A percentile compares a stretch with the other conserved stretches of the same genome.
Conservation (phyloP, 1,284 basidiomycete species). For the Cryptococcus hybrid region DNA sequence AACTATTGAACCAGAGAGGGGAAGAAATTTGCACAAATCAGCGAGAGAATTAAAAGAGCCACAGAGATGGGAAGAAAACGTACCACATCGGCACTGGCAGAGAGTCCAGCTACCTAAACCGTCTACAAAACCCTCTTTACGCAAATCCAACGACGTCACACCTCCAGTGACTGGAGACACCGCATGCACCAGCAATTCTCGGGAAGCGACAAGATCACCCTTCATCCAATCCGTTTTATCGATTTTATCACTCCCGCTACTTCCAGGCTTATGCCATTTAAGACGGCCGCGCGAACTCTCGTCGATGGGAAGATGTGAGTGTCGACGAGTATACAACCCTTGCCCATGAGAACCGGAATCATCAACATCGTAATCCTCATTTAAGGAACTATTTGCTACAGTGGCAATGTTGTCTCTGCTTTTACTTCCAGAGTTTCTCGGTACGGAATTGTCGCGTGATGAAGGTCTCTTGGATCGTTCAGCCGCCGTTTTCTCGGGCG, state of each 20-base stretch:
- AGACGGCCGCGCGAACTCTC: no score
- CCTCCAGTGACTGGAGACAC: slow-evolving; percentile 36
- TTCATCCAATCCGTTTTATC: slow-evolving; percentile 41
- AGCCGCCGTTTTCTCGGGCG: slow-evolving; percentile 16
- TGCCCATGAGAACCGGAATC: no score
- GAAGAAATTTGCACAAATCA: not conserved
- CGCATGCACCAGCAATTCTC: slow-evolving; percentile 41
- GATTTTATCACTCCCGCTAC: not conserved
- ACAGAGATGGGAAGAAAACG: slow-evolving; percentile 7
- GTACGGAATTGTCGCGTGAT: no score
- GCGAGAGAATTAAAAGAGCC: not conserved
- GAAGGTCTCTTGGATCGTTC: no score
- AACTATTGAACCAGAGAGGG: slow-evolving; percentile 20
- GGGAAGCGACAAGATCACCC: slow-evolving; percentile 36
- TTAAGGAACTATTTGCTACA: no score
- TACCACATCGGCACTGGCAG: slow-evolving; percentile 40
- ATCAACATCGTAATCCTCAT: no score
- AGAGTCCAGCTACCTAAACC: slow-evolving; percentile 44
- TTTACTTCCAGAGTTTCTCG: no score
- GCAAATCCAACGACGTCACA: slow-evolving; percentile 32
- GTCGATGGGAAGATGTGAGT: no score
- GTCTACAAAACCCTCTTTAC: slow-evolving; percentile 43
- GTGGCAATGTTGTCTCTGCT: no score
- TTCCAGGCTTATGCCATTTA: no score
- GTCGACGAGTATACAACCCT: no score